phyloP scores from a whole-genome alignment of 768 basidiomycete species.

The Leucosporidium scottii region DNA sequence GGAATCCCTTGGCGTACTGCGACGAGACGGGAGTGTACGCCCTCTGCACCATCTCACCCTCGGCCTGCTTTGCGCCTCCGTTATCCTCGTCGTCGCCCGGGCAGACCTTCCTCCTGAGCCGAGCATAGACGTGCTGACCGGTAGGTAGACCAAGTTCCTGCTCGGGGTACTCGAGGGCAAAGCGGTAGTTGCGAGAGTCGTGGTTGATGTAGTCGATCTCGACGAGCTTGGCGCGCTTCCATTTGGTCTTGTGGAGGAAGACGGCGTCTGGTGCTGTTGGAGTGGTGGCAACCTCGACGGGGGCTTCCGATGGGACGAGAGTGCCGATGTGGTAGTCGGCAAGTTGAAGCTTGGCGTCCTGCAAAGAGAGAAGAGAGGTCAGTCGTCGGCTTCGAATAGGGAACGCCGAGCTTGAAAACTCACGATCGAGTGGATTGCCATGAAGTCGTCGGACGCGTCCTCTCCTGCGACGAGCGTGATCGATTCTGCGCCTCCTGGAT shows the following conservation, averaged over 20 bases:
- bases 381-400: too few relatives aligned
- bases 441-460: conserved; percentile 60
- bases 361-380: background rate
- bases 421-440: conserved; percentile 53
- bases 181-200: conserved; percentile 52
- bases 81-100: background rate
- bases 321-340: conserved; percentile 54
- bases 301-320: conserved; percentile 34
- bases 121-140: conserved; percentile 58
- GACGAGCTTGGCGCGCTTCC: conserved; percentile 49
- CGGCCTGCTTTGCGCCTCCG: conserved; percentile 12
- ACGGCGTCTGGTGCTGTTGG: conserved; percentile 20
- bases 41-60: conserved; percentile 51
- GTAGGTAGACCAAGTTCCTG: conserved; percentile 52
- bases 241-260: conserved; percentile 50
- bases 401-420: background rate
- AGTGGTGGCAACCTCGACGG: conserved; percentile 2
- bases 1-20: conserved; percentile 45
- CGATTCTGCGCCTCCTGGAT: conserved; percentile 53
- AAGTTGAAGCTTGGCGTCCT: conserved; percentile 49
- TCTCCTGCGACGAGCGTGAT: conserved; percentile 55
- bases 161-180: conserved; percentile 46
- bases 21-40: conserved; percentile 58
- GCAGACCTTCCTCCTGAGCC: conserved; percentile 44
- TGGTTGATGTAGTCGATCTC: conserved; percentile 47